Conservation (phyloP, 768 basidiomycete genomes). For the Termitomyces sp. region DNA sequence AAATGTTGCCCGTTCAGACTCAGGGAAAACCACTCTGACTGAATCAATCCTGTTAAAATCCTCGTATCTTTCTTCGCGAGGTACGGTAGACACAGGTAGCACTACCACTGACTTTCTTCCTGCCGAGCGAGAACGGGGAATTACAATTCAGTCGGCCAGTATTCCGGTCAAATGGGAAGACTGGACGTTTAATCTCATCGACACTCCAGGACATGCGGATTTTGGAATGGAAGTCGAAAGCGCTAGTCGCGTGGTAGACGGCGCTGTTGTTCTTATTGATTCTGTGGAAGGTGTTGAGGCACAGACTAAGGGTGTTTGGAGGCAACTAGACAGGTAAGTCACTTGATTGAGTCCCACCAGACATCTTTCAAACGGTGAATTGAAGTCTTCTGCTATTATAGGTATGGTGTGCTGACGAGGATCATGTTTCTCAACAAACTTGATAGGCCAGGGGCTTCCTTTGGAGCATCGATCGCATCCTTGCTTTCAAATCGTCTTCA, state of each 20-base stretch:
- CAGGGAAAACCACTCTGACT: constrained; percentile 85
- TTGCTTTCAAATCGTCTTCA: constrained; percentile 72
- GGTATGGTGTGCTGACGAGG: constrained; percentile 74
- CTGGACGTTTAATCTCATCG: constrained; percentile 84
- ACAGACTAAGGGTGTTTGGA: constrained; percentile 88
- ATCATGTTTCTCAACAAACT: constrained; percentile 86
- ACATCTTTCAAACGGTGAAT: not conserved
- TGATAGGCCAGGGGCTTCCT: constrained; percentile 82
- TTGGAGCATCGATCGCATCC: constrained; percentile 65
- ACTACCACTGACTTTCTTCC: constrained; percentile 89
- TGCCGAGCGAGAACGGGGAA: constrained; percentile 84
- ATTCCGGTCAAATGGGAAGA: constrained; percentile 83
- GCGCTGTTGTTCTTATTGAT: constrained; percentile 83
- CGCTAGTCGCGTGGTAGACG: constrained; percentile 85
- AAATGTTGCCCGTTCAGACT: constrained; percentile 43
- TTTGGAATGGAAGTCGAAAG: constrained; percentile 98
- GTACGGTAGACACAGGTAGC: constrained; percentile 85
- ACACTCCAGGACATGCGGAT: constrained; percentile 90
- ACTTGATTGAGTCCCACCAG: constrained; percentile 23
- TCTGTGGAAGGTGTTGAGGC: constrained; percentile 90
- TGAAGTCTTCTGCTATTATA: constrained; percentile 19
- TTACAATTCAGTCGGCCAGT: constrained; percentile 90
- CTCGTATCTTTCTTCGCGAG: constrained; percentile 63
- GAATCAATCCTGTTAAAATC: constrained; percentile 82
- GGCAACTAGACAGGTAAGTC: constrained; percentile 73